These are phyloP conservation scores for Hymenoscyphus repandus DNA, from an alignment of 2,329 filamentous ascomycete genomes.

Conservation along the genomic window DNA sequence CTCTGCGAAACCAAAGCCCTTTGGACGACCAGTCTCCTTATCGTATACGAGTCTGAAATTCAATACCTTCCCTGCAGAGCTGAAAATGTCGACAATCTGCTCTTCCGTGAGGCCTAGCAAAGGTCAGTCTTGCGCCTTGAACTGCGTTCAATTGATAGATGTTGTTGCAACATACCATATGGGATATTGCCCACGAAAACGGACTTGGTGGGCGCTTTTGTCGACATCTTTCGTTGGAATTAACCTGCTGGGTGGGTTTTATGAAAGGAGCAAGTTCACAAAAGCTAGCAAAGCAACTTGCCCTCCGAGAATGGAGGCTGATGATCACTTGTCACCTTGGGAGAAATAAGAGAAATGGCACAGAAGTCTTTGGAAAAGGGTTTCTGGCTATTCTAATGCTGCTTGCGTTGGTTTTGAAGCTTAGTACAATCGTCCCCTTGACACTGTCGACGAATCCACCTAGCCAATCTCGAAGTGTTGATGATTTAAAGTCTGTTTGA, in stretches of 20 bases:
- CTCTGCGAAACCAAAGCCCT: slow-evolving; percentile 95
- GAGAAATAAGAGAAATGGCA: slow-evolving; percentile 25
- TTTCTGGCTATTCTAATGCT: slow-evolving; percentile 33
- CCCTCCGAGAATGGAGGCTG: slow-evolving; percentile 23
- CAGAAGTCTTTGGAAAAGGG: slow-evolving; percentile 32
- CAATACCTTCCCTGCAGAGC: slow-evolving; percentile 80
- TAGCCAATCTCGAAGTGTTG: slow-evolving; percentile 1
- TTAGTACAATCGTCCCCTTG: not conserved
- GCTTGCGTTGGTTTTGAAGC: slow-evolving; percentile 1
- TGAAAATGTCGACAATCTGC: slow-evolving; percentile 91
- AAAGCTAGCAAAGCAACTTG: slow-evolving; percentile 15
- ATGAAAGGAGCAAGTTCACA: slow-evolving; percentile 18
- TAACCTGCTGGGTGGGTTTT: slow-evolving; percentile 1
- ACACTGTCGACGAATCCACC: not conserved
- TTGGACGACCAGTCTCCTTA: slow-evolving; percentile 87
- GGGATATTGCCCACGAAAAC: slow-evolving; percentile 84
- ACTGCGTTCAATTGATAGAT: not conserved
- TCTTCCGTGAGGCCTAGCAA: slow-evolving; percentile 85
- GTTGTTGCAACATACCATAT: slow-evolving; percentile 52
- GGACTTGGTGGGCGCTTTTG: slow-evolving; percentile 70
- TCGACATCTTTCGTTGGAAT: slow-evolving; percentile 52
- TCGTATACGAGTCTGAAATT: slow-evolving; percentile 94
- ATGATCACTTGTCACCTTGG: slow-evolving; percentile 25
- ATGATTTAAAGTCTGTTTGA: not conserved
- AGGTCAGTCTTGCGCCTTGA: slow-evolving; percentile 12